Base-by-base conservation (phyloP, 331 rosid species). In the Stylosanthes scabra region DNA sequence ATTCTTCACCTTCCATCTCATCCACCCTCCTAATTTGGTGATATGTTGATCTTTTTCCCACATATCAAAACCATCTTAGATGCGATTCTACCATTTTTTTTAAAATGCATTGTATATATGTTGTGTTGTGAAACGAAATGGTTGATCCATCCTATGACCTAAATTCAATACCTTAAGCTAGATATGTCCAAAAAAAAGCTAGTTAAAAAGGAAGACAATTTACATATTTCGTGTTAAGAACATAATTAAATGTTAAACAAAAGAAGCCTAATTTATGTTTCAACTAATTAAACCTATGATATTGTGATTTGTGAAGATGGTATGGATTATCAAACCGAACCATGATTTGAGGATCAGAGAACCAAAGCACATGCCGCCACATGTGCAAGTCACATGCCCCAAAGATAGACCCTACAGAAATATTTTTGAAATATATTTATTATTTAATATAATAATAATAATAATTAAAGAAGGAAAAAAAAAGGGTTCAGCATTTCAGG, bases 331-430 rank as follows among this genome's bases (percentile, higher is more conserved):
- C 55, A 63, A 63, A 39, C 27, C 13, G 12, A 56, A 62, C 49
- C 15, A 10, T 2, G 46, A 71, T 14, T 45, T 45, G 39, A 14
- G 69, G 51, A 72, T 69, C 3, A 52, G 10, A 72, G 82, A 78
- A 83, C 80, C 73, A 77, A 50, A 65, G 59, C 87, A 80, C 86
- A 81, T 83, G 87, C 40, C 31, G n/a, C 72, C 62, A 63, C 80
- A 76, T 83, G 83, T 66, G 72, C 75, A 14, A 12, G 44, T 54
- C 86, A 81, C 86, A 81, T 82, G 87, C 63, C 14, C 6, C 66
- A 47, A 45, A 34, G 58, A 47, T 57, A 34, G 40, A 65, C 57
- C 77, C 51, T 9, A 14, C 6, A 46, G 16, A 72, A 31, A 8
- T 47, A 29, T 58, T 37, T 46, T 8, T 25, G 20, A 9, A 28